A percentile compares a stretch with the other conserved stretches of the same genome.
Evolutionary conservation across 1,284 basidiomycete species (phyloP).

Genomic region (Sanghuangporus weigelae): DNA sequence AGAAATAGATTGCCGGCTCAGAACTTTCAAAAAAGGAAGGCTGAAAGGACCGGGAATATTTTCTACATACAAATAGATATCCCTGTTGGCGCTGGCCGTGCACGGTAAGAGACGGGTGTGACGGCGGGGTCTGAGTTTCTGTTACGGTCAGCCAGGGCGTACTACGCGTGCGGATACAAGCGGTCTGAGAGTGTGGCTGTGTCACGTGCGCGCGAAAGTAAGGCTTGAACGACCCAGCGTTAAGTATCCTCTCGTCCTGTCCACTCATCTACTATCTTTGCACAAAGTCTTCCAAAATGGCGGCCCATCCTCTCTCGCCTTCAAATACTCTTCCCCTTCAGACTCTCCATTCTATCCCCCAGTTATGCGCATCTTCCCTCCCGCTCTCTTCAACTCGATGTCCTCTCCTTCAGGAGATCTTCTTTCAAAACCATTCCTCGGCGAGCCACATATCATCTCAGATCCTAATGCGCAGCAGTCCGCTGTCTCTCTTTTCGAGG

Average conservation of each 20-base stretch:
- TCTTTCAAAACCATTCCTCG: conserved; percentile 10
- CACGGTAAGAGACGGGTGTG: neutral
- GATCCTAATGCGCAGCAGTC: neutral
- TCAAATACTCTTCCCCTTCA: conserved; percentile 7
- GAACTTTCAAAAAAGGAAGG: neutral
- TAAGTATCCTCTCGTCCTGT: neutral
- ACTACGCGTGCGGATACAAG: neutral
- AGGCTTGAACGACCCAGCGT: neutral
- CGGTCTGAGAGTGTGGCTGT: neutral
- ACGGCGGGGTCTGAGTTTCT: neutral
- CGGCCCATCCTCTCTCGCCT: neutral
- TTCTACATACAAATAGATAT: neutral
- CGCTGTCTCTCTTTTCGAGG: conserved; percentile 40
- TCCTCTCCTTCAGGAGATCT: neutral
- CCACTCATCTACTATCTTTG: neutral
- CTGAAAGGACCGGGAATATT: neutral
- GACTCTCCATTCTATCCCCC: neutral
- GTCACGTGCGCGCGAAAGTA: conserved; percentile 1
- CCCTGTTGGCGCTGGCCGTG: neutral
- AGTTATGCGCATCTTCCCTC: conserved; percentile 9
- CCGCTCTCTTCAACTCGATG: conserved; percentile 2
- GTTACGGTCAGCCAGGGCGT: neutral
- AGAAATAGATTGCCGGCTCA: neutral
- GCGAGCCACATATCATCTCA: neutral
- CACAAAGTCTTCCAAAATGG: conserved; percentile 5